A percentile compares a stretch with the other conserved stretches of the same genome.
These are phyloP conservation scores for Plasmodium ovale DNA, from an alignment of 169 alveolate species.

Conservation along the genomic window DNA sequence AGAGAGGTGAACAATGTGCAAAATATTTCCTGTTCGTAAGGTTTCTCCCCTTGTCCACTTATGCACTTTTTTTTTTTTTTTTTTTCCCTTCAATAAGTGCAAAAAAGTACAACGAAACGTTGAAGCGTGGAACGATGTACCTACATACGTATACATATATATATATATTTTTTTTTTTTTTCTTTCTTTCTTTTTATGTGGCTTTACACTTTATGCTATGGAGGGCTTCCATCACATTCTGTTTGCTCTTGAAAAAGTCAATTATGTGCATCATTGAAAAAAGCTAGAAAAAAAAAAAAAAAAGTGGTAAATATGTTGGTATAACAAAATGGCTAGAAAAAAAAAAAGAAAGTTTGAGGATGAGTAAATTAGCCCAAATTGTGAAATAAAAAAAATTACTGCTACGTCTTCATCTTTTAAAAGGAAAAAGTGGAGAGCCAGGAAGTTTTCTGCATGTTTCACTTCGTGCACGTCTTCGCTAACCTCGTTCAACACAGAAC, in stretches of 20 bases:
- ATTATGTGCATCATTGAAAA: slow-evolving; percentile 54
- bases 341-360: no score
- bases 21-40: no score
- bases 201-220: slow-evolving; percentile 26
- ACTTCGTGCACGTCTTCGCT: slow-evolving; percentile 33
- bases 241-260: slow-evolving; percentile 57
- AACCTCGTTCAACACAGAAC: slow-evolving; percentile 32
- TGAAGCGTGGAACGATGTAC: neutral
- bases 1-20: neutral
- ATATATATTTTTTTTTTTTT: neutral
- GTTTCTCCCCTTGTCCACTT: no score
- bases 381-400: neutral
- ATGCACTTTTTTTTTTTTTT: no score
- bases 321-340: neutral
- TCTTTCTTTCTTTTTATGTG: no score
- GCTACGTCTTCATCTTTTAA: slow-evolving; percentile 32
- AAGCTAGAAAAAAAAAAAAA: slow-evolving; percentile 12
- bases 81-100: no score
- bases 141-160: neutral
- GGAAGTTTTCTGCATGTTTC: slow-evolving; percentile 31
- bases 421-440: slow-evolving; percentile 40
- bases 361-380: no score
- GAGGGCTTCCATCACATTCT: slow-evolving; percentile 20
- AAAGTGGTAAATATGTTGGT: neutral
- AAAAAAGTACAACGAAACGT: no score